A percentile compares a stretch with the other conserved stretches of the same genome.
phyloP scores from a whole-genome alignment of 371 early-diverging fungal genomes.

The Apophysomyces variabilis region DNA sequence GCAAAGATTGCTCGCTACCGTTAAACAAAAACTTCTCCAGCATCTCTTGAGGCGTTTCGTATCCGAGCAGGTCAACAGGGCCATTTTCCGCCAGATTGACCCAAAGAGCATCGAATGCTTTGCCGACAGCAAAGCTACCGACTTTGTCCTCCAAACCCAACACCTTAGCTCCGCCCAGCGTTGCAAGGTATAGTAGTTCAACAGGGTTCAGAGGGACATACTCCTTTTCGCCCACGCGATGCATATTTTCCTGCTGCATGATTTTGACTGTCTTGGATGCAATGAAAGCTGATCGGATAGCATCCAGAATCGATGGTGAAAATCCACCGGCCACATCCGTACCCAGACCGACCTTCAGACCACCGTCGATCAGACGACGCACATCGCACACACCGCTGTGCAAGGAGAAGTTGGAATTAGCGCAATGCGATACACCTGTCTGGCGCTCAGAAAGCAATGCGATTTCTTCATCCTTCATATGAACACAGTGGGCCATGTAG shows the following conservation, averaged over 20 bases:
- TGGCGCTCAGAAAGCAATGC: constrained; percentile 59
- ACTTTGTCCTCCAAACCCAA: constrained; percentile 70
- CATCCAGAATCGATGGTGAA: constrained; percentile 82
- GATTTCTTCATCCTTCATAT: constrained; percentile 78
- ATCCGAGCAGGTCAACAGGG: constrained; percentile 57
- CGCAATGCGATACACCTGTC: constrained; percentile 88
- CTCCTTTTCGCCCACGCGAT: constrained; percentile 16
- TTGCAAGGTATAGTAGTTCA: constrained; percentile 86
- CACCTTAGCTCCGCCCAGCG: constrained; percentile 87
- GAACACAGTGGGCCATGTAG: constrained; percentile 94
- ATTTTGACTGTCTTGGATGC: constrained; percentile 64
- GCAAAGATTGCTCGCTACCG: constrained; percentile 65
- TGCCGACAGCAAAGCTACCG: constrained; percentile 83
- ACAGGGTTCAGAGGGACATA: constrained; percentile 39
- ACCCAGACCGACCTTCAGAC: constrained; percentile 87
- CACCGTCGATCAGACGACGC: constrained; percentile 68
- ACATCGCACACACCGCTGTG: constrained; percentile 85
- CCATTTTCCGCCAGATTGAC: constrained; percentile 61
- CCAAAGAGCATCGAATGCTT: constrained; percentile 90
- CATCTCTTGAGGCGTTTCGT: constrained; percentile 40
- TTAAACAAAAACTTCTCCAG: constrained; percentile 71
- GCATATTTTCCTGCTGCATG: constrained; percentile 33
- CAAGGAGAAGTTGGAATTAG: constrained; percentile 88
- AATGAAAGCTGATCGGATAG: constrained; percentile 78
- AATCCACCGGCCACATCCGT: constrained; percentile 94